Conservation (phyloP, 2,329 filamentous ascomycete species). For the Colletotrichum sp. region DNA sequence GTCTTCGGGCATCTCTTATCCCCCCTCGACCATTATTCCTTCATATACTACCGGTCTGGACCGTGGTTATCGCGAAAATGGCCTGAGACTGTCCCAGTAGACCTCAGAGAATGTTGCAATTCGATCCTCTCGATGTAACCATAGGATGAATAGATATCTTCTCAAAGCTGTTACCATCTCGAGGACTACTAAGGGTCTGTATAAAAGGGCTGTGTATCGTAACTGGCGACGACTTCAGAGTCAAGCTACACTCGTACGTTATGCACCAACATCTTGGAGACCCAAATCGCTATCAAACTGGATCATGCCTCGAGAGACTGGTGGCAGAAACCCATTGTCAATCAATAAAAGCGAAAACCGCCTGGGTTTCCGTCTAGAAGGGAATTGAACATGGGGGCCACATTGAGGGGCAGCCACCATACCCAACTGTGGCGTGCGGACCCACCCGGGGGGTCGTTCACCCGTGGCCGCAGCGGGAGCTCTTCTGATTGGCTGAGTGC, state of each 20-base stretch:
- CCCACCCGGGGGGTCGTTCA: conserved; percentile 10
- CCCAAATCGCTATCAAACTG: not conserved
- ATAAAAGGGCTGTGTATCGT: not conserved
- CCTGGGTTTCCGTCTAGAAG: not conserved
- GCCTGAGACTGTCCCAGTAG: not conserved
- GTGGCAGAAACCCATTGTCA: not conserved
- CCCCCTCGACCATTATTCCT: not conserved
- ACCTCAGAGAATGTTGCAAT: not conserved
- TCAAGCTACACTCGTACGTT: not conserved
- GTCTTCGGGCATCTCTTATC: not conserved
- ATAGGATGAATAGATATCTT: not conserved
- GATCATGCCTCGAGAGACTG: not conserved
- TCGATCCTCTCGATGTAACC: not conserved
- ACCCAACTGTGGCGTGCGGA: not conserved
- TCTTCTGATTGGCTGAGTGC: conserved; percentile 4
- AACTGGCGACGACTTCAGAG: not conserved
- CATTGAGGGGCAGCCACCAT: not conserved
- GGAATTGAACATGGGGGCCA: not conserved
- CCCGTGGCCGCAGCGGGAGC: not conserved
- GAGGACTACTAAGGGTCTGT: not conserved
- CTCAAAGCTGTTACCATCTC: not conserved
- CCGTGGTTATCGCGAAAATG: not conserved
- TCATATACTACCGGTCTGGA: not conserved
- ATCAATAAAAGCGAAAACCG: not conserved
- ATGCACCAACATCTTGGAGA: not conserved